A percentile compares a stretch with the other conserved stretches of the same genome.
phyloP scores from a whole-genome alignment of 805 yeast genomes.

The Lachancea meyersii region DNA sequence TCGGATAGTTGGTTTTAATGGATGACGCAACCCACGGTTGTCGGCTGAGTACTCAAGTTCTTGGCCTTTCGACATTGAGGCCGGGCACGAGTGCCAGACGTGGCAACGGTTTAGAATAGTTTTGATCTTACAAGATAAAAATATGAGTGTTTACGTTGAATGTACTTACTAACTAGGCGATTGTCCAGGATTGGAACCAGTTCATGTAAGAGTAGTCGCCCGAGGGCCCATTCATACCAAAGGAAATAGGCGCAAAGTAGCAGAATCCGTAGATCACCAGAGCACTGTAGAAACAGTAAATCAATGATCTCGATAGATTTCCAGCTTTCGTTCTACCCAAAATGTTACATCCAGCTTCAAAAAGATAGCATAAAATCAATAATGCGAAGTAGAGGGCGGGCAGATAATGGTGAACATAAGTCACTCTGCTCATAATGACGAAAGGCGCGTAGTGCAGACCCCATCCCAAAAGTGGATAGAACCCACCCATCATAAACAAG shows the following conservation, averaged over 20 bases:
- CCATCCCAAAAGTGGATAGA: constrained; percentile 79
- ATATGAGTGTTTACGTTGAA: background rate
- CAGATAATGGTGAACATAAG: constrained; percentile 78
- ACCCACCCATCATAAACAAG: constrained; percentile 60
- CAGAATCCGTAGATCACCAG: constrained; percentile 49
- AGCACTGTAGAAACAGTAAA: constrained; percentile 39
- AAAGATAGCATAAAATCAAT: constrained; percentile 46
- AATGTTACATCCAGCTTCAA: constrained; percentile 40
- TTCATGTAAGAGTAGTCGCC: constrained; percentile 38
- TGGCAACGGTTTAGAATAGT: too few relatives aligned
- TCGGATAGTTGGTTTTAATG: background rate
- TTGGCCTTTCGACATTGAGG: too few relatives aligned
- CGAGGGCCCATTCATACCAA: constrained; percentile 56
- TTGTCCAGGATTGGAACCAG: constrained; percentile 46
- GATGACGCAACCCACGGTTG: too few relatives aligned
- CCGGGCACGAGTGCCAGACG: too few relatives aligned
- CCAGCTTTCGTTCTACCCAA: constrained; percentile 28
- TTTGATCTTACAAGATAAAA: background rate
- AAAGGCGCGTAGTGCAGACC: constrained; percentile 72
- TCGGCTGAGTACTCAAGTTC: too few relatives aligned
- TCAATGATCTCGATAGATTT: constrained; percentile 19
- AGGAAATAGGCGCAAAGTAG: constrained; percentile 54
- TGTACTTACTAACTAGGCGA: constrained; percentile 17
- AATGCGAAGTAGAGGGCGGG: constrained; percentile 79
- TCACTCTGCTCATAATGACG: constrained; percentile 76